These are phyloP conservation scores for Nakazawaea anatomiae DNA, from an alignment of 805 yeast genomes.

Conservation along the genomic window DNA sequence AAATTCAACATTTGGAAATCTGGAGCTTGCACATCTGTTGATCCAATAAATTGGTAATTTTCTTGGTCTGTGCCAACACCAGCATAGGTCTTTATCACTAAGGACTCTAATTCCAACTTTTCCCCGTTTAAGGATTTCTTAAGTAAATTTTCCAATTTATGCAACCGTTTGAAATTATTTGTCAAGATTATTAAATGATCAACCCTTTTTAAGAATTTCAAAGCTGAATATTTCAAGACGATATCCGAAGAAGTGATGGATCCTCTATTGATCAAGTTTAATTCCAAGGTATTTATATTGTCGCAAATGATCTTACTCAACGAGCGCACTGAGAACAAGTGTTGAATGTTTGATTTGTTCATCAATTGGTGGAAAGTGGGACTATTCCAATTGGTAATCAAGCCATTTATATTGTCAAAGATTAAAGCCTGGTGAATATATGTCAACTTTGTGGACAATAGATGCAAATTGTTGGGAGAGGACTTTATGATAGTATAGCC, in stretches of 20 bases:
- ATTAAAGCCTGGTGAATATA: not conserved
- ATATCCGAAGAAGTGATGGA: not conserved
- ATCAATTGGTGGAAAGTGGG: not conserved
- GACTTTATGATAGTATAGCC: not conserved
- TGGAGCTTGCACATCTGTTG: not conserved
- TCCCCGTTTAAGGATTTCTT: not conserved
- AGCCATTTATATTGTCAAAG: not conserved
- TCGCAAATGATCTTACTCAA: not conserved
- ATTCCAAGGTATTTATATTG: not conserved
- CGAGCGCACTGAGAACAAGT: not conserved
- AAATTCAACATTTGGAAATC: slow-evolving; percentile 1
- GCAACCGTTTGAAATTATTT: not conserved
- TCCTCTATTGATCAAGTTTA: not conserved
- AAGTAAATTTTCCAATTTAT: not conserved
- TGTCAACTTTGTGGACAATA: not conserved
- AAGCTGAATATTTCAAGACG: not conserved
- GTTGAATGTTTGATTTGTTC: not conserved
- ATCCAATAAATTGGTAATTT: not conserved
- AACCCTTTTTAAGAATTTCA: not conserved
- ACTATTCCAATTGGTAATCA: slow-evolving; percentile 1
- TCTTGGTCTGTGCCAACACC: slow-evolving; percentile 1
- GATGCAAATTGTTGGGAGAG: not conserved
- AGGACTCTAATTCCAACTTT: not conserved
- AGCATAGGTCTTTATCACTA: slow-evolving; percentile 4
- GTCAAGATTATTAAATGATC: not conserved